Evolutionary conservation across 352 stramenopile species (phyloP).

Genomic region (Pythium dissotocum): DNA sequence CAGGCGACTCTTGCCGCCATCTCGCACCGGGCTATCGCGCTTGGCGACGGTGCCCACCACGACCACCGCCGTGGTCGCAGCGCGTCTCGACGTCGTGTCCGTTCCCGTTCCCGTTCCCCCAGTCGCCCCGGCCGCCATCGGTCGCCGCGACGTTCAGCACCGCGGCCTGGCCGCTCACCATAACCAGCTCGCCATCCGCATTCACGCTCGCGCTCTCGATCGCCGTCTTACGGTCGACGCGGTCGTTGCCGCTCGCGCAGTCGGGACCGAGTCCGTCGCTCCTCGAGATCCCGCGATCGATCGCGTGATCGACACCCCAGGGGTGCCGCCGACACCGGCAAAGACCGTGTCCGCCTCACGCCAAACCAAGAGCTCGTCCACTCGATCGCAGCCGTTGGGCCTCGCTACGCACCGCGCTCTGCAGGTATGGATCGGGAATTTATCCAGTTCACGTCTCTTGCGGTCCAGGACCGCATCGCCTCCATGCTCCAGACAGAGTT

Average conservation of each 20-base stretch:
- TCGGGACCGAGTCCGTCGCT: no score
- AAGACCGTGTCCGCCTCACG: background rate
- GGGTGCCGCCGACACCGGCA: background rate
- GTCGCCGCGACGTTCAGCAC: background rate
- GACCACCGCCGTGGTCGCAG: background rate
- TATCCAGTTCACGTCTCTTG: background rate
- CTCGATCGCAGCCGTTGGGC: background rate
- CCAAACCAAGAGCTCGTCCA: background rate
- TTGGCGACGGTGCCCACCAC: background rate
- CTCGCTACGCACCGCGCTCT: background rate
- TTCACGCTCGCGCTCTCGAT: background rate
- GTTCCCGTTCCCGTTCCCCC: background rate
- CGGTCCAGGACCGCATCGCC: background rate
- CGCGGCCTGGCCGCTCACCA: background rate
- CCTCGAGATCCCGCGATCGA: background rate
- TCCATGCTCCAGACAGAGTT: slow-evolving; percentile 2
- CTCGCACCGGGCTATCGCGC: background rate
- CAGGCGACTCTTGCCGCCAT: background rate
- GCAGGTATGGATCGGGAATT: background rate
- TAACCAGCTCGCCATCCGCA: background rate
- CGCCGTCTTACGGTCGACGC: background rate
- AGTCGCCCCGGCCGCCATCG: background rate
- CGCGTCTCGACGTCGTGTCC: background rate
- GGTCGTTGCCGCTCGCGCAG: background rate
- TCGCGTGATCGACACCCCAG: background rate